Conservation (phyloP, 768 basidiomycete genomes). For the Russula sp. region DNA sequence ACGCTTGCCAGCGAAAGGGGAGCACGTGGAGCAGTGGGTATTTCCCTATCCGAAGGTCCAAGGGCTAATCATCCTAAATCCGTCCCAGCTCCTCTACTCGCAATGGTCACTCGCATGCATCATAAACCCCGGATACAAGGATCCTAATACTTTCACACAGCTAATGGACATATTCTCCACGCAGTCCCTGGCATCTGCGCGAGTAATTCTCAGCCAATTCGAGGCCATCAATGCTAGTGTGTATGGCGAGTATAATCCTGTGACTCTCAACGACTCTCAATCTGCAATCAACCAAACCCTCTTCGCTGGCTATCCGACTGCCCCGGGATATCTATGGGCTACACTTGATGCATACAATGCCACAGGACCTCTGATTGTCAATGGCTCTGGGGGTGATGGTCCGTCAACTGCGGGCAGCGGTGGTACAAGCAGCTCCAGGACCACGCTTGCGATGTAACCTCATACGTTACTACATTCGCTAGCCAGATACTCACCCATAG, state of each 20-base stretch:
- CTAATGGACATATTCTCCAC: constrained; percentile 76
- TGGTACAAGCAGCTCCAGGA: constrained; percentile 13
- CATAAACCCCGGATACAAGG: constrained; percentile 66
- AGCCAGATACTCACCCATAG: constrained; percentile 7
- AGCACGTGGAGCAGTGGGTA: constrained; percentile 67
- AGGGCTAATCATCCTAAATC: neutral
- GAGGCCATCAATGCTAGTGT: constrained; percentile 45
- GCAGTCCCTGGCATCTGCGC: constrained; percentile 51
- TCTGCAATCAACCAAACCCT: constrained; percentile 41
- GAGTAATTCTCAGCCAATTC: constrained; percentile 54
- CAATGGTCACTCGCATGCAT: constrained; percentile 62
- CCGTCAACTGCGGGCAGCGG: constrained; percentile 9
- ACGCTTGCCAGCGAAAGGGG: constrained; percentile 74
- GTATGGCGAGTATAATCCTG: constrained; percentile 53
- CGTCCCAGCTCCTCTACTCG: constrained; percentile 68
- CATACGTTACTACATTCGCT: neutral
- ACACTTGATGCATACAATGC: constrained; percentile 61
- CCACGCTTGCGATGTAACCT: constrained; percentile 64
- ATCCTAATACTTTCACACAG: constrained; percentile 58
- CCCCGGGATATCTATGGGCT: constrained; percentile 63
- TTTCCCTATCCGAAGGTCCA: neutral
- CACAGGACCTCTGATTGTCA: constrained; percentile 34
- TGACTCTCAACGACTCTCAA: constrained; percentile 51
- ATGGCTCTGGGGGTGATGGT: constrained; percentile 19
- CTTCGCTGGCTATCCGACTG: constrained; percentile 36